phyloP scores from a whole-genome alignment of 257 asterid genomes.

The Linderniella brevidens region DNA sequence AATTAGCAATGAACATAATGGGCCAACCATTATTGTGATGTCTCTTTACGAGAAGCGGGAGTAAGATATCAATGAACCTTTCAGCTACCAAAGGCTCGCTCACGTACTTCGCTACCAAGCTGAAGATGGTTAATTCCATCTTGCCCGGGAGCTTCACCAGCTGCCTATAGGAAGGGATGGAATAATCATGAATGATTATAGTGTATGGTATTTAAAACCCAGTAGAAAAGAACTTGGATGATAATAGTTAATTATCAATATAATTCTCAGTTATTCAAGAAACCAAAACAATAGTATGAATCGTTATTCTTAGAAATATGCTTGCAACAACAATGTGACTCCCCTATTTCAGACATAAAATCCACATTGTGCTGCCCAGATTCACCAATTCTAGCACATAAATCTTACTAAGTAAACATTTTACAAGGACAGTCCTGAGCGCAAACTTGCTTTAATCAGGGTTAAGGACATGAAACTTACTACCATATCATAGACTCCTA shows the following conservation, averaged over 20 bases:
- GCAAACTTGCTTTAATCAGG: too few species aligned
- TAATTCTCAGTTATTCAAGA: too few species aligned
- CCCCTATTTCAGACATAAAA: too few species aligned
- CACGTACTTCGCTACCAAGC: constrained; percentile 45
- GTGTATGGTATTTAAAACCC: neutral
- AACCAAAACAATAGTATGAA: too few species aligned
- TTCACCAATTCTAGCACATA: too few species aligned
- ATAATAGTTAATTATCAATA: neutral
- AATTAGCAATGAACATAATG: constrained; percentile 8
- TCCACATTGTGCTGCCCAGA: too few species aligned
- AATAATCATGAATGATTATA: neutral
- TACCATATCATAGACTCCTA: too few species aligned
- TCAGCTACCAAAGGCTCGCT: constrained; percentile 50
- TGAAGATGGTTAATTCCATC: constrained; percentile 52
- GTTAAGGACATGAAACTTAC: too few species aligned
- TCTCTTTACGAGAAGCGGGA: constrained; percentile 53
- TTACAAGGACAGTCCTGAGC: too few species aligned
- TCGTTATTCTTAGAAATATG: too few species aligned
- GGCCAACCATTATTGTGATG: constrained; percentile 44
- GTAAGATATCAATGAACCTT: constrained; percentile 59
- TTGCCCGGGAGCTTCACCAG: constrained; percentile 38
- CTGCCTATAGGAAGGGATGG: constrained; percentile 20
- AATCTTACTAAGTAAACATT: too few species aligned
- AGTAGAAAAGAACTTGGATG: neutral
- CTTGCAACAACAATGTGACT: too few species aligned